Percentiles rank a stretch among this genome's conserved stretches.
Conservation (phyloP, 2,329 filamentous ascomycete species). For the Colletotrichum sojae region DNA sequence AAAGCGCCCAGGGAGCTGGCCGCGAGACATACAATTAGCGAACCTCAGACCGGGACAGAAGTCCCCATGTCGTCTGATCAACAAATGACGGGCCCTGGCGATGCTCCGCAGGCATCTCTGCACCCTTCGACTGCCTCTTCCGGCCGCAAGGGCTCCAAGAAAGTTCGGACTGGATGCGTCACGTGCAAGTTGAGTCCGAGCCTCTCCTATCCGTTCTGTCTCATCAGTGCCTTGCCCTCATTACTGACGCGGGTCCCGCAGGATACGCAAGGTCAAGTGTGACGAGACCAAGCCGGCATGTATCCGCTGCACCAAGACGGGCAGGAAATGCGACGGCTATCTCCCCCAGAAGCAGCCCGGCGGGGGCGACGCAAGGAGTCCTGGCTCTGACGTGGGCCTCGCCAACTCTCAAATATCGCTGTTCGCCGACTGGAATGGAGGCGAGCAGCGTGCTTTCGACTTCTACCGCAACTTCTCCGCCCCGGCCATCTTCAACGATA, state of each 20-base stretch:
- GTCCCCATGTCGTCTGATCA: conserved; percentile 5
- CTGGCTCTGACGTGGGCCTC: conserved; percentile 38
- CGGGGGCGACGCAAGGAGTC: conserved; percentile 33
- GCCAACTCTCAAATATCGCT: conserved; percentile 5
- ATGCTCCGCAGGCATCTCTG: conserved; percentile 21
- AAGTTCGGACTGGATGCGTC: conserved; percentile 65
- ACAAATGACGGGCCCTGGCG: conserved; percentile 20
- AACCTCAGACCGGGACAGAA: not conserved
- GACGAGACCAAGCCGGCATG: conserved; percentile 69
- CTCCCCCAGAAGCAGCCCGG: conserved; percentile 44
- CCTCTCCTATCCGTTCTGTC: not conserved
- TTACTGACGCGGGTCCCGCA: conserved; percentile 43
- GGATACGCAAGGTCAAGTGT: conserved; percentile 70
- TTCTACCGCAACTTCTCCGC: conserved; percentile 54
- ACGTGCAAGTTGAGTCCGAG: conserved; percentile 66
- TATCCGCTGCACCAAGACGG: conserved; percentile 67
- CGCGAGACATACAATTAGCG: conserved; percentile 19
- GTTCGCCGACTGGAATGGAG: conserved; percentile 21
- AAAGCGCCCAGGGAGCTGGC: not conserved
- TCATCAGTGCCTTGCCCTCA: not conserved
- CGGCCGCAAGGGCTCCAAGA: conserved; percentile 59
- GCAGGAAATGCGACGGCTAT: conserved; percentile 71
- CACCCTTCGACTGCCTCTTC: conserved; percentile 8
- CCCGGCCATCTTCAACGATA: conserved; percentile 54
- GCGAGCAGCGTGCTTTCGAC: conserved; percentile 49